Evolutionary conservation across 2,329 filamentous ascomycete species (phyloP).

Genomic region (Nemania serpens): DNA sequence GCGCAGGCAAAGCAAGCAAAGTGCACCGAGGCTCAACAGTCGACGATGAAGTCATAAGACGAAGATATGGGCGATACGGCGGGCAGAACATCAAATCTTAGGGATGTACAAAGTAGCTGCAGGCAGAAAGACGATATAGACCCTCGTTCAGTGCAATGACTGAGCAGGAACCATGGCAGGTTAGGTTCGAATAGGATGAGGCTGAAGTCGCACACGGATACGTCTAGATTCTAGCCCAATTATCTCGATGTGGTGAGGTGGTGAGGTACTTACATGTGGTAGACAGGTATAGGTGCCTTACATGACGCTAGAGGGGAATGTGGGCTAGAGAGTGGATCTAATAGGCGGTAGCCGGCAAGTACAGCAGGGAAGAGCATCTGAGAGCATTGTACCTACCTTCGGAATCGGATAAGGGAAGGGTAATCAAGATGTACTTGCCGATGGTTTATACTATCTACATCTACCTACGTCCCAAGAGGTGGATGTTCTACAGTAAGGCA

Average conservation of each 20-base stretch:
- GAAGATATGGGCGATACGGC: neutral
- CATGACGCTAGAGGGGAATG: constrained; percentile 4
- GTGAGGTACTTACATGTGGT: constrained; percentile 6
- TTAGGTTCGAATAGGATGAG: constrained; percentile 6
- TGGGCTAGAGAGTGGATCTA: no score
- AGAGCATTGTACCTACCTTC: no score
- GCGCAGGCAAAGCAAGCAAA: neutral
- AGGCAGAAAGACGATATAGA: neutral
- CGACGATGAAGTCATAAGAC: neutral
- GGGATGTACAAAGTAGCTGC: neutral
- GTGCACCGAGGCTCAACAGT: neutral
- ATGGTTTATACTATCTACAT: no score
- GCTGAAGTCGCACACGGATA: constrained; percentile 11
- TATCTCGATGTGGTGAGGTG: neutral
- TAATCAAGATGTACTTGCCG: no score
- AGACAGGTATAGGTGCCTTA: constrained; percentile 11
- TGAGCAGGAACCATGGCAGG: neutral
- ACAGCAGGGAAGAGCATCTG: no score
- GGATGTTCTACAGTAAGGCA: no score
- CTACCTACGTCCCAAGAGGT: no score
- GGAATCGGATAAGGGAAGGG: neutral
- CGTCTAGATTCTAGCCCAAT: neutral
- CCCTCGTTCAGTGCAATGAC: neutral
- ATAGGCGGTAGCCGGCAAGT: neutral
- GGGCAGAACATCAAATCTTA: neutral